Conservation (phyloP, 192 early-diverging fungal genomes). For the Gonapodya sp. region DNA sequence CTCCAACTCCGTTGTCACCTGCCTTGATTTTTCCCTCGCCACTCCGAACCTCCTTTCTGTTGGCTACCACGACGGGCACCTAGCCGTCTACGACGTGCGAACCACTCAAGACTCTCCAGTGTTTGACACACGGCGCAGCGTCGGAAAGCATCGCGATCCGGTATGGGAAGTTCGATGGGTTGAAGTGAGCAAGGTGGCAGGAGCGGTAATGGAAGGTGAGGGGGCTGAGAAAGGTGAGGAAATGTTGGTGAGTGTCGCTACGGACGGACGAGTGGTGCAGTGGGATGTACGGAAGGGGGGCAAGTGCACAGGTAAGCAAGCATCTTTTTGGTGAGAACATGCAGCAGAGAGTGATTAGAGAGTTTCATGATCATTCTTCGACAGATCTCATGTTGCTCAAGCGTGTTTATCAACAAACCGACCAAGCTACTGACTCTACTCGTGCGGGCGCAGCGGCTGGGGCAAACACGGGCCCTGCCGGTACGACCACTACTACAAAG, state of each 20-base stretch:
- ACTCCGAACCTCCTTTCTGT: conserved; percentile 42
- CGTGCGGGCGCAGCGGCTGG: conserved; percentile 8
- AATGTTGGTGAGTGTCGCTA: conserved; percentile 39
- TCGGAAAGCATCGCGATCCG: conserved; percentile 49
- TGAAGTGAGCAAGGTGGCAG: conserved; percentile 36
- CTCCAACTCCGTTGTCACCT: conserved; percentile 32
- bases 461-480: conserved; percentile 8
- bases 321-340: not conserved
- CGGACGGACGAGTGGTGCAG: conserved; percentile 45
- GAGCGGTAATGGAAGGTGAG: conserved; percentile 25
- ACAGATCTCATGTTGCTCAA: conserved; percentile 50
- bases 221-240: conserved; percentile 21
- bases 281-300: conserved; percentile 47
- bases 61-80: conserved; percentile 38
- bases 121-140: conserved; percentile 36
- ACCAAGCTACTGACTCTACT: conserved; percentile 13
- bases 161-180: conserved; percentile 57
- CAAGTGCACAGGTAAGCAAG: conserved; percentile 35
- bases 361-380: not conserved
- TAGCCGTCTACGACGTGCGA: conserved; percentile 46
- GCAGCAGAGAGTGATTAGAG: not conserved
- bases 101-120: conserved; percentile 24
- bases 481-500: conserved; percentile 13
- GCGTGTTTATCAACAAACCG: conserved; percentile 37
- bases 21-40: conserved; percentile 40